Evolutionary conservation across 805 yeast species (phyloP), one percentile per base, ranked within the genome.

Genomic region (Metschnikowia sp.): DNA sequence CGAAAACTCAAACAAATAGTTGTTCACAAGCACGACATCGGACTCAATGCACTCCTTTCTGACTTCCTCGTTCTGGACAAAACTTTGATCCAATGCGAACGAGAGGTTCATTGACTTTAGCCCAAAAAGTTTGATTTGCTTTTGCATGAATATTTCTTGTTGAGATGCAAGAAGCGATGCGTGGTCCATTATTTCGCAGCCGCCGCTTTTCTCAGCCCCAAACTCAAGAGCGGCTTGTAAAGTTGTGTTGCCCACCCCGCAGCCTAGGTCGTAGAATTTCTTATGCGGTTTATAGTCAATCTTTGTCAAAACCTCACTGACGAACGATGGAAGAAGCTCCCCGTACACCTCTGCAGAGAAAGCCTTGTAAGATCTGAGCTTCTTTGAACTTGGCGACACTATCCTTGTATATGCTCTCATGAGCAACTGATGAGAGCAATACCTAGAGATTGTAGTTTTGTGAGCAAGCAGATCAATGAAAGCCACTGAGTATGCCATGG

Each of bases 231-330:
- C 89, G 0, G 96, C 95, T 63, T 90, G 97, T 36, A 90, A 76
- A 0, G 86, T 84, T 48, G 96, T 88, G 61, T 91, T 91, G 0
- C 97, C 97, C 12, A 91, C 97, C 12, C 97, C 97, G 0, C 96
- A 88, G 0, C 97, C 97, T 22, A 91, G 71, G 65, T 91, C 97
- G 52, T 91, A 81, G 58, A 89, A 90, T n/a, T 72, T 77, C 38
- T 79, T 77, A 1, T 64, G 66, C 1, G 79, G 72, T 33, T 69
- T 64, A 42, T 90, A 66, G 1, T 74, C 76, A 42, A 89, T 84
- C 58, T 84, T 86, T 10, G 70, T 64, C 39, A 73, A 55, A 3
- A 87, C 84, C 54, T 75, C 80, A 36, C 89, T 77, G 36, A 87
- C 72, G 55, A 91, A 88, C 5, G 75, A 70, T 1, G 97, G 97